Evolutionary conservation across 768 basidiomycete species (phyloP), one percentile per base, ranked within the genome.

Genomic region (Lactarius sanguifluus): DNA sequence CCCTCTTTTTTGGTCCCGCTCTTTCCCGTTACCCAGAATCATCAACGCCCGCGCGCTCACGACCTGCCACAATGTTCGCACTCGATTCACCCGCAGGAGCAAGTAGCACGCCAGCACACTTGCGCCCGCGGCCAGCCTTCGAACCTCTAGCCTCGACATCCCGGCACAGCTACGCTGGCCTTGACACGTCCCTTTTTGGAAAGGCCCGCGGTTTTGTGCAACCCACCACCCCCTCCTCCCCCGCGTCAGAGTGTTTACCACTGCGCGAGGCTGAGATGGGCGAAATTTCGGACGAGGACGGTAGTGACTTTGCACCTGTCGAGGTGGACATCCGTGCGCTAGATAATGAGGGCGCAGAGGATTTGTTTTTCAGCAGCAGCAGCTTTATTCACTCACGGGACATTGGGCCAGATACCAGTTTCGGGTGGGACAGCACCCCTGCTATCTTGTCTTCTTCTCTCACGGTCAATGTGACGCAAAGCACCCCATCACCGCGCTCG

Each of bases 401-500:
- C 25, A 58, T 70, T 25, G 68, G 70, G 16, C 15, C 64, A 28
- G 70, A 71, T 28, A 70, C 69, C 47, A 71, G 70, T 43, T 70
- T 71, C 30, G 68, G 64, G 10, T 71, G 70, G 70, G 69, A 61
- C 57, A 59, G 40, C 34, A 62, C 52, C 3, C 70, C 68, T 25
- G 16, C 41, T 6, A 28, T 43, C 63, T 64, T 54, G 16, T 67
- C 59, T 55, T 64, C 59, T 64, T 72, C 70, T 50, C 62, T 88
- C 71, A 85, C 75, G 64, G 75, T 89, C 43, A 66, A 62, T 32
- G 61, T 62, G 50, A 84, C 82, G 1, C 79, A 80, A 30, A 80
- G 78, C 50, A 87, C 87, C 0, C 88, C 89, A 15, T 86, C 82
- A 38, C 89, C 83, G 74, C 79, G 32, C 72, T 80, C 65, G 77